Base-by-base conservation (phyloP, 1,139 yeast genomes). In the Taphrina wiesneri region DNA sequence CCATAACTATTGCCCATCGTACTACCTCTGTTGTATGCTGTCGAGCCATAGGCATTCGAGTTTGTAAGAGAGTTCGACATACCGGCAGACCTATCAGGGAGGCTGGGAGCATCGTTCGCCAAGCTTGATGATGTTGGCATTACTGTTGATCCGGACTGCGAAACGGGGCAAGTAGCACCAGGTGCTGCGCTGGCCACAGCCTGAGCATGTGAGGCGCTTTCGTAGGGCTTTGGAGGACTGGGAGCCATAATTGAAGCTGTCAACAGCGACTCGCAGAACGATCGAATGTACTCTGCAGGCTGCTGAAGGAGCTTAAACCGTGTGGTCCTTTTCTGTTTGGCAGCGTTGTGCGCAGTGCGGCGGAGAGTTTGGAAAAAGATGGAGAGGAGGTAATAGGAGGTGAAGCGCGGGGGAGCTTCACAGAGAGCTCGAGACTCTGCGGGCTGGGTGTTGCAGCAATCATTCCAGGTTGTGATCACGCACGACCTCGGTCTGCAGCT, bases 221-320 rank as follows among this genome's bases (percentile, higher is more conserved):
- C 64, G 43, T 60, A 60, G 1, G 64, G 64, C 41, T 60, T 60
- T 28, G 64, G 64, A 13, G 64, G 64, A 46, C 64, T 60, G 7
- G 64, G 64, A 30, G 54, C 54, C 54, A 49, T 47, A 26, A 17
- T 39, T 13, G 34, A 30, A 30, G 6, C 34, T 30, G 21, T 15
- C 21, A 6, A 5, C 45, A 39, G n/a, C 45, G 45, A 39, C 6
- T 7, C 45, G 21, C 45, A 17, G 28, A 21, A 45, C 17, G 13
- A 6, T 39, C 4, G 43, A 39, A n/a, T 6, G 43, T n/a, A 39
- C 7, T n/a, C 6, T 19, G 43, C n/a, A 39, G 43, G 19, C 19
- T 39, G n/a, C 19, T 13, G 7, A 39, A 15, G n/a, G 5, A 39
- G 19, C 19, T n/a, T n/a, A n/a, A n/a, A n/a, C n/a, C n/a, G n/a